Conservation (phyloP, 2,329 filamentous ascomycete genomes). For the Phaeosphaeria sp. region DNA sequence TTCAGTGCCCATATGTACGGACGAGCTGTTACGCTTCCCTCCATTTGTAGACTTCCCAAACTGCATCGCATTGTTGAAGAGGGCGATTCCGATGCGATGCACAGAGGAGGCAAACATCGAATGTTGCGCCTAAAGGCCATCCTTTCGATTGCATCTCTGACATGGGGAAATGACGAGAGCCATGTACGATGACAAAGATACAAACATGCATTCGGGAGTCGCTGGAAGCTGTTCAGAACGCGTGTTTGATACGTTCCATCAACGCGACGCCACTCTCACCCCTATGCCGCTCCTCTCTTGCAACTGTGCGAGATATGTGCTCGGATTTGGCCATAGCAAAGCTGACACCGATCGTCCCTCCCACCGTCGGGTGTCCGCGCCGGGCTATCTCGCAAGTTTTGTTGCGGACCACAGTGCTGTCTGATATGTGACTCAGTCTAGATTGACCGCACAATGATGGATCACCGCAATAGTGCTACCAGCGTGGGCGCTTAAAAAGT, state of each 20-base stretch:
- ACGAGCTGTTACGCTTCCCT: too few species aligned
- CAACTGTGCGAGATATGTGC: not conserved
- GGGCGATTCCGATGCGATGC: not conserved
- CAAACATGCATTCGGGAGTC: conserved; percentile 5
- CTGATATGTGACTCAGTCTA: not conserved
- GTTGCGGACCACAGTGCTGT: not conserved
- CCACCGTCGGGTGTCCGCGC: not conserved
- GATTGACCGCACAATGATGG: not conserved
- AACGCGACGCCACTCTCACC: not conserved
- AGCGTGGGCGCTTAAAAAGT: not conserved
- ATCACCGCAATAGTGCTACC: not conserved
- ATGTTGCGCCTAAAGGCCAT: not conserved
- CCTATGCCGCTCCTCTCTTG: not conserved
- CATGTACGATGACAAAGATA: conserved; percentile 2
- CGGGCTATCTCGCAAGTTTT: too few species aligned
- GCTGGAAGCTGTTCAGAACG: conserved; percentile 12
- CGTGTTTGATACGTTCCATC: conserved; percentile 1
- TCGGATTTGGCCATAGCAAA: not conserved
- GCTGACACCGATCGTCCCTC: not conserved
- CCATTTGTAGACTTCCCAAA: too few species aligned
- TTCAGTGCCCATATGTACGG: too few species aligned
- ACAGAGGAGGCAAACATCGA: not conserved
- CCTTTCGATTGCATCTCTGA: not conserved
- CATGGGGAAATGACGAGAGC: not conserved
- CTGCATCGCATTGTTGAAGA: not conserved